Conservation (phyloP, 2,329 filamentous ascomycete genomes). For the Penicillium carneum region DNA sequence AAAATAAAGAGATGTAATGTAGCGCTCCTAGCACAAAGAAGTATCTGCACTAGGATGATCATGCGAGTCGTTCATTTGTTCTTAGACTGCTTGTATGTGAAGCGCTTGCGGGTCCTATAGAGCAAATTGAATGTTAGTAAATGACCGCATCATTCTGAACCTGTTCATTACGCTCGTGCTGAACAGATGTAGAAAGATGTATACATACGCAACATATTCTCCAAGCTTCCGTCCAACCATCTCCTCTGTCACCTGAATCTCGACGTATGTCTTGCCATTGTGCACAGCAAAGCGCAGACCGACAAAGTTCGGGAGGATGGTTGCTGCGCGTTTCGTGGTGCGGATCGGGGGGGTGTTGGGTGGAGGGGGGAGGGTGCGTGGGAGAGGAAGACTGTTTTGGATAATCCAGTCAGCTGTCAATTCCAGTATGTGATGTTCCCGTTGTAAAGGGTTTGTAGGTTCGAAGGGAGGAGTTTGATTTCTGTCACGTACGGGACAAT, state of each 20-base stretch:
- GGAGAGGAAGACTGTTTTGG: conserved; percentile 48
- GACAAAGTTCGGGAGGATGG: conserved; percentile 90
- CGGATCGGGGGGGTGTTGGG: conserved; percentile 75
- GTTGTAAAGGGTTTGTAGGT: neutral
- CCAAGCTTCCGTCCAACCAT: conserved; percentile 97
- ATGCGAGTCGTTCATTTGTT: conserved; percentile 62
- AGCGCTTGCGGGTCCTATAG: conserved; percentile 70
- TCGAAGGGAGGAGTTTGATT: conserved; percentile 1
- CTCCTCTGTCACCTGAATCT: conserved; percentile 85
- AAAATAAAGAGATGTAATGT: conserved; percentile 17
- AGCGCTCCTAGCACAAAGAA: conserved; percentile 9
- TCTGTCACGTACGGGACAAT: conserved; percentile 71
- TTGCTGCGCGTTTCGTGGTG: conserved; percentile 85
- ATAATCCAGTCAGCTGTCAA: conserved; percentile 11
- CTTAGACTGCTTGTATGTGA: conserved; percentile 74
- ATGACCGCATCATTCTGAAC: neutral
- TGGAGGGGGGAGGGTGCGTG: conserved; percentile 59
- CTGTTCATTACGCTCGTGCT: neutral
- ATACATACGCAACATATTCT: conserved; percentile 83
- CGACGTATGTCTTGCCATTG: conserved; percentile 86
- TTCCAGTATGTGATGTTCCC: neutral
- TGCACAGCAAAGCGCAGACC: conserved; percentile 88
- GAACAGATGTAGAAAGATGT: neutral
- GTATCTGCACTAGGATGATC: neutral
- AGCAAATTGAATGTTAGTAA: conserved; percentile 1